Evolutionary conservation across 2,329 filamentous ascomycete species (phyloP), one percentile per base, ranked within the genome.

Genomic region (Xylaria sp.): DNA sequence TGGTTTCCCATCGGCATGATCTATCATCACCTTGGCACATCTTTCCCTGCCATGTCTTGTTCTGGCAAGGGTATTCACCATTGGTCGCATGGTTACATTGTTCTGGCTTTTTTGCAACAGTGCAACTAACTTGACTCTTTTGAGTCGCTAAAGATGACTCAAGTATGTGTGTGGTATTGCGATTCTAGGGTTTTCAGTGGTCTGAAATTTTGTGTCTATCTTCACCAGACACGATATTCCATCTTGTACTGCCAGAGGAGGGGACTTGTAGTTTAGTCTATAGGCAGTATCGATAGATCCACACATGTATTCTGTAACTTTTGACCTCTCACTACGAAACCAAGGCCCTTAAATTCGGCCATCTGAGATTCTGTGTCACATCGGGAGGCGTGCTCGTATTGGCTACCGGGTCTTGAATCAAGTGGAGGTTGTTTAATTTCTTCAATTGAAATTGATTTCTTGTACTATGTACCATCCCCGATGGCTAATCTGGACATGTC

Each of bases 241-340:
- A 73, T 74, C 71, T 72, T 69, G 67, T 72, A 69, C 66, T 70
- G 67, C 63, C 68, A 56, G 63, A 58, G 64, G 62, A n/a, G 68
- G 67, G 68, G 49, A 62, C 71, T 75, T 72, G 70, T 62, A 71
- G 69, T 70, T 72, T 73, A 74, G 69, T 73, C 69, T 72, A 70
- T 73, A 73, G 71, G 63, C 64, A 71, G 71, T 73, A 73, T 74
- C 65, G 70, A 73, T 75, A 74, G 57, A 70, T 69, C 59, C 68
- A 67, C 60, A 62, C 20, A 56, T 55, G 56, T 70, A 66, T 65
- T 49, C 47, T 55, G 42, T 68, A 56, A 63, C 7, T 42, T 38
- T 42, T 57, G 38, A 56, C 9, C 45, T 38, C 39, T 17, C 29
- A 39, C 1, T 36, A 22, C 44, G 27, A 61, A 17, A 10, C 10